phyloP scores from a whole-genome alignment of 2,329 filamentous ascomycete species.

The Leptographium radiaticola region DNA sequence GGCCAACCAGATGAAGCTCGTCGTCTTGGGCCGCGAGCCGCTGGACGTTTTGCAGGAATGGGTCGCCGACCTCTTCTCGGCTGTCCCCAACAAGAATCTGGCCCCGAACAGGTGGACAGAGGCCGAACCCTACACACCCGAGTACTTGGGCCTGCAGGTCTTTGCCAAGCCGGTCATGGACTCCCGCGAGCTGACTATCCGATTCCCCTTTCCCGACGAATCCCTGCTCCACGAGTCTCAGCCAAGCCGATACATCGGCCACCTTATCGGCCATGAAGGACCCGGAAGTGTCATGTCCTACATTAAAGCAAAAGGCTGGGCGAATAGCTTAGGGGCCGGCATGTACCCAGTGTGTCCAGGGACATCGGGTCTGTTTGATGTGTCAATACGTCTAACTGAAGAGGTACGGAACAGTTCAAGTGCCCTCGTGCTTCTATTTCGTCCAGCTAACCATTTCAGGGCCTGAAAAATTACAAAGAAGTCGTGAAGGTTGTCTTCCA shows the following conservation, averaged over 20 bases:
- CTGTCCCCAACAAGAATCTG: conserved; percentile 70
- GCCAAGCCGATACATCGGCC: conserved; percentile 74
- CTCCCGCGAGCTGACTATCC: conserved; percentile 62
- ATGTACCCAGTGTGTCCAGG: conserved; percentile 66
- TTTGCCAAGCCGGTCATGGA: conserved; percentile 93
- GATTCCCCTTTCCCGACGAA: conserved; percentile 78
- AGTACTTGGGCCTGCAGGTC: conserved; percentile 50
- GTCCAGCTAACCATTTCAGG: conserved; percentile 20
- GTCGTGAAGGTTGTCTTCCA: conserved; percentile 78
- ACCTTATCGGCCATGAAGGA: conserved; percentile 84
- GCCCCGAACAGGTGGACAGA: conserved; percentile 42
- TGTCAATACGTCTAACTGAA: conserved; percentile 69
- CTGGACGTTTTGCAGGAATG: conserved; percentile 73
- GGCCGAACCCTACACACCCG: conserved; percentile 34
- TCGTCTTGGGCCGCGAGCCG: conserved; percentile 68
- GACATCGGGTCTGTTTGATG: conserved; percentile 61
- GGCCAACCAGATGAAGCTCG: conserved; percentile 86
- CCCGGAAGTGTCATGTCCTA: conserved; percentile 86
- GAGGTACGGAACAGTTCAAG: conserved; percentile 36
- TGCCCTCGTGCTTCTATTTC: not conserved
- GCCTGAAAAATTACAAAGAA: conserved; percentile 68
- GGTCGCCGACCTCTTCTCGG: conserved; percentile 73
- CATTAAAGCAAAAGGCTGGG: conserved; percentile 83
- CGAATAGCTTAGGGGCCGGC: conserved; percentile 68
- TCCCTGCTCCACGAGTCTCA: conserved; percentile 67